phyloP scores from a whole-genome alignment of 495 filamentous ascomycete genomes.

The Lichina pygmaea region DNA sequence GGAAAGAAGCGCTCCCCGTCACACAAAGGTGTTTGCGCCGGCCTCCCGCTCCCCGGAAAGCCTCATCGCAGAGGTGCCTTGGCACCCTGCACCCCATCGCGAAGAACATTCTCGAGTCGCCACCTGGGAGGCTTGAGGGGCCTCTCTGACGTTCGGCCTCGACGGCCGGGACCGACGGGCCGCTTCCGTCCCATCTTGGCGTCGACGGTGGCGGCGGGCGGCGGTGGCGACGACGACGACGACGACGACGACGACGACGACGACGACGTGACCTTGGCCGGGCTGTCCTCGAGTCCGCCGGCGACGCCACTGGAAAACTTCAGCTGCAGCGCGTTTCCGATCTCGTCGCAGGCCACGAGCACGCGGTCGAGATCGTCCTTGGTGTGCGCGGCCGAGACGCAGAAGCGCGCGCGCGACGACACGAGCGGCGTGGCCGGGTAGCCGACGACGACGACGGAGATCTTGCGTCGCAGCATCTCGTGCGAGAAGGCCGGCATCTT shows the following conservation, averaged over 20 bases:
- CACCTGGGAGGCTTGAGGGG: constrained; percentile 46
- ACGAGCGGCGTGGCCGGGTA: constrained; percentile 95
- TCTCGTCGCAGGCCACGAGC: constrained; percentile 70
- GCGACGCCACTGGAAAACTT: constrained; percentile 91
- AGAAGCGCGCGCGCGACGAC: constrained; percentile 81
- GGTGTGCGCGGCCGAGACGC: constrained; percentile 83
- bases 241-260: neutral
- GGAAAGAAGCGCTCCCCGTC: no score
- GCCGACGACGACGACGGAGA: constrained; percentile 93
- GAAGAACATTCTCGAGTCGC: constrained; percentile 55
- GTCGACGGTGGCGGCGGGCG: neutral
- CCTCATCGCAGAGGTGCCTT: constrained; percentile 37
- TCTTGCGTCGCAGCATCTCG: constrained; percentile 92
- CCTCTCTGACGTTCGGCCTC: constrained; percentile 6
- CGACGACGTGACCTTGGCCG: neutral
- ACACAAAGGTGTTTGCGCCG: no score
- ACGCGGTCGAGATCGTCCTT: constrained; percentile 93
- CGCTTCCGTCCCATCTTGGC: no score
- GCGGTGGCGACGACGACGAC: neutral
- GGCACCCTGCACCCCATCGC: constrained; percentile 50
- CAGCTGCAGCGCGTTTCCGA: constrained; percentile 73
- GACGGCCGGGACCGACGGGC: neutral
- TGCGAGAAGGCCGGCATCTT: constrained; percentile 97
- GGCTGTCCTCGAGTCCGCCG: constrained; percentile 19
- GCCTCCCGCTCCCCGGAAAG: no score